A percentile compares a stretch with the other conserved stretches of the same genome.
These are phyloP conservation scores for Apiospora saccharicola DNA, from an alignment of 2,329 filamentous ascomycete genomes.

Conservation along the genomic window DNA sequence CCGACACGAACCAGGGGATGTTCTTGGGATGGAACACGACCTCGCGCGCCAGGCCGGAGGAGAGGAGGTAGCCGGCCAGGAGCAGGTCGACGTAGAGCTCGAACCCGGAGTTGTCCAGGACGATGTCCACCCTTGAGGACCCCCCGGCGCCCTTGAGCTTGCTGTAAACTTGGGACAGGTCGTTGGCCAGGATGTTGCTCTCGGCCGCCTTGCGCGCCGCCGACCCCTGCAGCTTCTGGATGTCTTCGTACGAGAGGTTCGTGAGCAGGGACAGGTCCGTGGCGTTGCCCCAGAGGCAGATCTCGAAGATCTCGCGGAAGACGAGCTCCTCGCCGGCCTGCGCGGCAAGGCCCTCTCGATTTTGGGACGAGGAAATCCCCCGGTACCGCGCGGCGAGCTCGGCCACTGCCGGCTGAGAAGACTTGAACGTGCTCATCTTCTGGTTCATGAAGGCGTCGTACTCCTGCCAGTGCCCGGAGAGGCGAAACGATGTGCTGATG, in stretches of 20 bases:
- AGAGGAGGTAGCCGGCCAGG: constrained; percentile 87
- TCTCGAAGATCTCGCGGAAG: constrained; percentile 93
- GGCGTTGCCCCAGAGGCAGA: constrained; percentile 96
- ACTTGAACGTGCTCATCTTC: constrained; percentile 91
- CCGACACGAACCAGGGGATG: constrained; percentile 98
- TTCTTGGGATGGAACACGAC: constrained; percentile 92
- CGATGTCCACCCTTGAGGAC: constrained; percentile 87
- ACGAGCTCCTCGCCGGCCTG: constrained; percentile 67
- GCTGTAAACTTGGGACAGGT: constrained; percentile 76
- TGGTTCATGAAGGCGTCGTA: constrained; percentile 92
- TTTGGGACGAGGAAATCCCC: constrained; percentile 70
- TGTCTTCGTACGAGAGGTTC: constrained; percentile 90
- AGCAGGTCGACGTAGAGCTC: constrained; percentile 96
- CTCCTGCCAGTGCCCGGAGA: constrained; percentile 85
- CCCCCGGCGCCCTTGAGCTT: constrained; percentile 69
- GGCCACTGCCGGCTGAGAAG: constrained; percentile 84
- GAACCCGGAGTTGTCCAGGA: constrained; percentile 96
- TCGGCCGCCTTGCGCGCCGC: constrained; percentile 85
- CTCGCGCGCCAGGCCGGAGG: constrained; percentile 82
- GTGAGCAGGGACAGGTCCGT: constrained; percentile 93
- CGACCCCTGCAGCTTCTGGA: constrained; percentile 93
- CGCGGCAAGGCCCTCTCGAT: constrained; percentile 61
- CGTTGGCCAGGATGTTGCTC: constrained; percentile 90
- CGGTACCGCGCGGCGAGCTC: constrained; percentile 83
- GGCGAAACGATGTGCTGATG: constrained; percentile 78